A percentile compares a stretch with the other conserved stretches of the same genome.
These are phyloP conservation scores for Pelargonium exstipulatum DNA, from an alignment of 441 rosid species.

Conservation along the genomic window DNA sequence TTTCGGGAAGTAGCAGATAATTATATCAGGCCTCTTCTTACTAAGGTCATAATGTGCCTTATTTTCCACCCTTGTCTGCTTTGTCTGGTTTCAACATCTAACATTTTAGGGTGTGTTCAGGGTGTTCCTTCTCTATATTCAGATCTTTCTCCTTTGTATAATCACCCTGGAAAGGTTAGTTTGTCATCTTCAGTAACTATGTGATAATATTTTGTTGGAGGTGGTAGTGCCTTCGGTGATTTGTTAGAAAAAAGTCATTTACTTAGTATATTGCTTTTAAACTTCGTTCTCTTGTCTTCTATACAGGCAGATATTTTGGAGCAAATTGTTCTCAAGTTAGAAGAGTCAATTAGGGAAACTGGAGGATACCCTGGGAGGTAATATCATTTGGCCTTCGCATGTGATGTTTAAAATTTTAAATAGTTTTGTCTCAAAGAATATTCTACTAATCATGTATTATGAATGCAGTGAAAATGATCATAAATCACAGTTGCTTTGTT, in stretches of 20 bases:
- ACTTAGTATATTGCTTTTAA: constrained; percentile 10
- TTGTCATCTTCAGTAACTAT: constrained; percentile 11
- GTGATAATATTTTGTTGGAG: neutral
- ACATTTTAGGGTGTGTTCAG: constrained; percentile 31
- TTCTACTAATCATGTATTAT: neutral
- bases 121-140: constrained; percentile 98
- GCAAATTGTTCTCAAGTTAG: constrained; percentile 79
- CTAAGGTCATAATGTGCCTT: constrained; percentile 50
- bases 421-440: constrained; percentile 1
- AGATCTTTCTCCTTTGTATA: constrained; percentile 89
- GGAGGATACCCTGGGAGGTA: constrained; percentile 85
- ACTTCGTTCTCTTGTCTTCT: constrained; percentile 17
- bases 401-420: neutral
- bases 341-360: constrained; percentile 56
- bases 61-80: constrained; percentile 7
- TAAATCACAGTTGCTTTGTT: neutral
- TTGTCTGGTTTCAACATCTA: constrained; percentile 13
- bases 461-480: neutral
- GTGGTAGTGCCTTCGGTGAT: constrained; percentile 3
- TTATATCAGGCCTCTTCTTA: constrained; percentile 77
- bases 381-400: constrained; percentile 19
- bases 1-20: constrained; percentile 77
- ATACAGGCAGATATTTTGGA: constrained; percentile 84
- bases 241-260: neutral
- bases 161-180: constrained; percentile 79